Conservation (phyloP, 2,329 filamentous ascomycete genomes). For the Juglanconis juglandina region DNA sequence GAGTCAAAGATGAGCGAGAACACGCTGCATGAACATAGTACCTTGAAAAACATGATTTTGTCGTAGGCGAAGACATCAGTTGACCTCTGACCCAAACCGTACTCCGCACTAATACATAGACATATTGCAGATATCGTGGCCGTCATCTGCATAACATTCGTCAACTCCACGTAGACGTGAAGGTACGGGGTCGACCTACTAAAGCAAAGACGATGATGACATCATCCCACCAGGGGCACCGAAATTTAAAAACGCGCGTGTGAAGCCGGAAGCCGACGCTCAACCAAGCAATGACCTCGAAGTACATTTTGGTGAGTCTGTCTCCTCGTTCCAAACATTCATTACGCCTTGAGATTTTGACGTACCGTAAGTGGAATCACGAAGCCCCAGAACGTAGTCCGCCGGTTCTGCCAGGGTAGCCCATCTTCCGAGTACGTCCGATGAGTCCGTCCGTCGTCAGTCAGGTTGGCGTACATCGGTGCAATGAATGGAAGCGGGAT, state of each 20-base stretch:
- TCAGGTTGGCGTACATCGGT: background rate
- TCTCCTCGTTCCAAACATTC: too few species aligned
- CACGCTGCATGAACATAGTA: background rate
- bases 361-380: conserved; percentile 17
- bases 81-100: conserved; percentile 6
- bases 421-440: background rate
- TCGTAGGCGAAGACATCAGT: background rate
- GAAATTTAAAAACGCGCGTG: conserved; percentile 13
- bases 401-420: conserved; percentile 13
- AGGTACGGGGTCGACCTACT: background rate
- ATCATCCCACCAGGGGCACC: conserved; percentile 22
- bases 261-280: conserved; percentile 18
- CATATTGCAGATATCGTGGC: background rate
- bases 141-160: background rate
- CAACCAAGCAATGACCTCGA: conserved; percentile 14
- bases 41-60: conserved; percentile 8
- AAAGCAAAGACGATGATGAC: conserved; percentile 17
- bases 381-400: conserved; percentile 16
- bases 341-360: background rate
- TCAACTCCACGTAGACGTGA: background rate
- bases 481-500: background rate
- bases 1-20: too few species aligned
- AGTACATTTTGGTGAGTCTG: background rate
- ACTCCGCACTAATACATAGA: background rate
- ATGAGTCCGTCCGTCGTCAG: background rate